These are phyloP conservation scores for Tetrastigma voinierianum DNA, from an alignment of 164 flowering plant genomes.

Conservation along the genomic window DNA sequence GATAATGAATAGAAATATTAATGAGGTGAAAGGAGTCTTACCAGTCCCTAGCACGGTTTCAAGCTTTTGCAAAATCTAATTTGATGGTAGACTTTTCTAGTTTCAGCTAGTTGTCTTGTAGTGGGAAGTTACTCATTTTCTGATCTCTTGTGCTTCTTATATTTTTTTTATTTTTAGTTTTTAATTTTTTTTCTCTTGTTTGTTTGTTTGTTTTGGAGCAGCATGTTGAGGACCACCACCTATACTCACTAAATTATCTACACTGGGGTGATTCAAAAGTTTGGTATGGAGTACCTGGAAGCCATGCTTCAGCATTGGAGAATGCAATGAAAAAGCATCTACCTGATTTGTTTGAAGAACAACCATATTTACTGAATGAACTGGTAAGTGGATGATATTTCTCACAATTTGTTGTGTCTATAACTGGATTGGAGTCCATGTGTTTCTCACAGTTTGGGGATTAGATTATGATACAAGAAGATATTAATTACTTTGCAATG, in stretches of 20 bases:
- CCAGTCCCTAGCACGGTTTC: too few relatives aligned
- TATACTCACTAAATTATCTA: slow-evolving; percentile 76
- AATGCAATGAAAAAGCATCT: slow-evolving; percentile 76
- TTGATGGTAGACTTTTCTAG: too few relatives aligned
- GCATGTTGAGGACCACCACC: slow-evolving; percentile 97
- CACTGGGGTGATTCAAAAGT: slow-evolving; percentile 89
- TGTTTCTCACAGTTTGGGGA: background rate
- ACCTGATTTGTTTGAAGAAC: slow-evolving; percentile 80
- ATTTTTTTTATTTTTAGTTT: background rate
- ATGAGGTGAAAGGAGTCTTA: too few relatives aligned
- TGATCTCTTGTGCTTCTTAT: background rate
- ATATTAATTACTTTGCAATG: background rate
- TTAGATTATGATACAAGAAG: background rate
- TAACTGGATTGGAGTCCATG: background rate
- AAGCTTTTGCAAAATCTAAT: too few relatives aligned
- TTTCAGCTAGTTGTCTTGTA: too few relatives aligned
- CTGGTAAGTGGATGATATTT: slow-evolving; percentile 39
- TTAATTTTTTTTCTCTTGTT: background rate
- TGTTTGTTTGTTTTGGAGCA: slow-evolving; percentile 21
- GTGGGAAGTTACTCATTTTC: too few relatives aligned
- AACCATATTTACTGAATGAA: slow-evolving; percentile 74
- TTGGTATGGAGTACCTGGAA: slow-evolving; percentile 91
- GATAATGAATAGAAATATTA: too few relatives aligned
- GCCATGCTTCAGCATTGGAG: slow-evolving; percentile 64
- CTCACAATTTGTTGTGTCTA: background rate